phyloP scores from a whole-genome alignment of 352 stramenopile species.

The Blastocystis sp. region DNA sequence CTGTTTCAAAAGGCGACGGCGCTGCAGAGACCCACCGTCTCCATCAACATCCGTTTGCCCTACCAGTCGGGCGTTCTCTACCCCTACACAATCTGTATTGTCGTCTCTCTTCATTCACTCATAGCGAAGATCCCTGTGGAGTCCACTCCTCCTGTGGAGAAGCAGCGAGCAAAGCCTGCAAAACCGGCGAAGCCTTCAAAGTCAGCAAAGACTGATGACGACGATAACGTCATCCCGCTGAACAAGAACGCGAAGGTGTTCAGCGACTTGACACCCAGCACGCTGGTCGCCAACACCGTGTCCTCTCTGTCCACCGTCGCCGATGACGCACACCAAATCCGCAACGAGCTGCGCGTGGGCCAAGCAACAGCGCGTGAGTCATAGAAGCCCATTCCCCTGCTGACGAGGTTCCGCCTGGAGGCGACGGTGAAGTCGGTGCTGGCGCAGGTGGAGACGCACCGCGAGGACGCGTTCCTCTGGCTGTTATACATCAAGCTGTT shows the following conservation, averaged over 20 bases:
- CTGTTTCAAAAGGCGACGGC: neutral
- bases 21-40: neutral
- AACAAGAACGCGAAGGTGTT: neutral
- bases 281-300: neutral
- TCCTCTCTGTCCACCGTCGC: neutral
- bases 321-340: neutral
- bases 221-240: neutral
- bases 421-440: neutral
- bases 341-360: neutral
- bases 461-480: neutral
- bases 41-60: neutral
- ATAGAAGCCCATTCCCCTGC: slow-evolving; percentile 14
- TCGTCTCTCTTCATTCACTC: too few relatives aligned
- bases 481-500: slow-evolving; percentile 60
- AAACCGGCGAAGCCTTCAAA: too few relatives aligned
- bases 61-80: neutral
- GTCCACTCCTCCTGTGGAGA: too few relatives aligned
- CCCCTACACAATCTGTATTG: neutral
- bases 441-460: neutral
- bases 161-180: too few relatives aligned
- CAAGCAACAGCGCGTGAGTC: neutral
- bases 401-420: neutral
- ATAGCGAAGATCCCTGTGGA: too few relatives aligned
- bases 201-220: neutral
- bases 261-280: neutral